A percentile compares a stretch with the other conserved stretches of the same genome.
Conservation (phyloP, 2,329 filamentous ascomycete genomes). For the Lachnellula arida region DNA sequence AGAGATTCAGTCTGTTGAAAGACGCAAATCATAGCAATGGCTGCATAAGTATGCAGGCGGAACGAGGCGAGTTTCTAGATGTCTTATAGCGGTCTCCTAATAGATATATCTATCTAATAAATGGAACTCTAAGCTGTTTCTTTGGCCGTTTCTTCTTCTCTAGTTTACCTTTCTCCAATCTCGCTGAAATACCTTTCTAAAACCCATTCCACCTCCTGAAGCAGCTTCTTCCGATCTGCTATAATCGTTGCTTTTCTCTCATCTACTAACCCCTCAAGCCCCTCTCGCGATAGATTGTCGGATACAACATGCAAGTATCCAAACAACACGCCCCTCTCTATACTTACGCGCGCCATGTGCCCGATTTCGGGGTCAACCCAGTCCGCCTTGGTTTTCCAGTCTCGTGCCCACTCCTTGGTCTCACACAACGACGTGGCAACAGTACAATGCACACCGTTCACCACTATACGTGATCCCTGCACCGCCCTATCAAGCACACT, state of each 20-base stretch:
- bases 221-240: not conserved
- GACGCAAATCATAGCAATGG: too few relatives aligned
- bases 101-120: too few relatives aligned
- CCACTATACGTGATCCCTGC: not conserved
- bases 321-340: conserved; percentile 1
- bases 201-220: not conserved
- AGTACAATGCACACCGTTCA: conserved; percentile 7
- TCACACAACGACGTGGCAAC: conserved; percentile 7
- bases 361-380: conserved; percentile 16
- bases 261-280: not conserved
- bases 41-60: too few relatives aligned
- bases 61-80: too few relatives aligned
- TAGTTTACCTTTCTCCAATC: not conserved
- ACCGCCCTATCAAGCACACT: conserved; percentile 4
- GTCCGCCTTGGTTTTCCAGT: conserved; percentile 6
- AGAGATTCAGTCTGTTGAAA: too few relatives aligned
- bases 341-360: conserved; percentile 7
- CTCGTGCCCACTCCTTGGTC: conserved; percentile 11
- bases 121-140: too few relatives aligned
- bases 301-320: conserved; percentile 1
- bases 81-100: too few relatives aligned
- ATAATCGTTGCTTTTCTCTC: not conserved
- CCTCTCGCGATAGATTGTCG: not conserved
- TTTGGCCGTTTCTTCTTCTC: too few relatives aligned
- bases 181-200: not conserved